Evolutionary conservation across 306 rosid genomes (phyloP).

Genomic region (Crataegus laevigata): DNA sequence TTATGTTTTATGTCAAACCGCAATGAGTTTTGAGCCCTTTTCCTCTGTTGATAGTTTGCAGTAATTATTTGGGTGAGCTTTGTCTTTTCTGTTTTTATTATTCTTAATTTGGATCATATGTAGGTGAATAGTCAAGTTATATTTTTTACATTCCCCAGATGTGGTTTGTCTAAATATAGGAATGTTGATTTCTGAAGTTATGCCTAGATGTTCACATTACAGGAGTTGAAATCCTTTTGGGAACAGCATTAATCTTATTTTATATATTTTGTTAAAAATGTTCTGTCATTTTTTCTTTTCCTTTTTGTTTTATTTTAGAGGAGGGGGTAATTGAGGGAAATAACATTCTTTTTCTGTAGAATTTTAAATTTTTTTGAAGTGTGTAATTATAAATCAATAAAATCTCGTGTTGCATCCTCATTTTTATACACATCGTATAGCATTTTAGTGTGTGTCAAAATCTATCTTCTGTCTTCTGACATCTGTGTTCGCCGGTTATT

Average conservation of each 20-base stretch:
- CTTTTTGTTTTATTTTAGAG: background rate
- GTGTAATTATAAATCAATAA: background rate
- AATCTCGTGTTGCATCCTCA: background rate
- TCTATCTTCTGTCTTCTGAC: constrained; percentile 18
- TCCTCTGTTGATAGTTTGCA: background rate
- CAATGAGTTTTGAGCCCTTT: background rate
- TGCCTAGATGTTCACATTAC: background rate
- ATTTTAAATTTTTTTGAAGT: background rate
- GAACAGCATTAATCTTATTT: background rate
- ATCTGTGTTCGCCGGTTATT: constrained; percentile 29
- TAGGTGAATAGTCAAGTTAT: too few species aligned
- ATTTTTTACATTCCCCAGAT: background rate
- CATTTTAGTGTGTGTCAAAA: background rate
- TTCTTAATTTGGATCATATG: background rate
- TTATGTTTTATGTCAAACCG: constrained; percentile 2
- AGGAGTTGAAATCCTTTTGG: background rate
- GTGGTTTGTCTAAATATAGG: background rate
- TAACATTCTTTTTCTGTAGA: background rate
- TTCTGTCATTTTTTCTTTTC: background rate
- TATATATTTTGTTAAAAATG: background rate
- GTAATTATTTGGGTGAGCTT: background rate
- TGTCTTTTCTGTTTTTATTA: background rate
- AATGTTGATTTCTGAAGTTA: background rate
- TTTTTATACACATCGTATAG: background rate
- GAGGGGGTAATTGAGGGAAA: background rate